phyloP scores from a whole-genome alignment of 768 basidiomycete species.

The Mycena pura region DNA sequence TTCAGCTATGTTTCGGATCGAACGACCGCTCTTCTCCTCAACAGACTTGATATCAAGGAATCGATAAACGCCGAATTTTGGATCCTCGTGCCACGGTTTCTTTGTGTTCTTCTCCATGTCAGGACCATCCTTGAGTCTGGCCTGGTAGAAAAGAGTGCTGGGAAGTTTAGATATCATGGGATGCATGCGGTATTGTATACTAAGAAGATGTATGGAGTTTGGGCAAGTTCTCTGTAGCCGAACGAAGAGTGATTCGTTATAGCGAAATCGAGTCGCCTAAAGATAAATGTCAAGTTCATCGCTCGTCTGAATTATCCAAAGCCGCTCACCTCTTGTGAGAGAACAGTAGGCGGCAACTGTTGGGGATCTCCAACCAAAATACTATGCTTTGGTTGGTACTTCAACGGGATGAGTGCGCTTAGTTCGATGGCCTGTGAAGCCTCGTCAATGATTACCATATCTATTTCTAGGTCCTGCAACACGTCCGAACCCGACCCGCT shows the following conservation, averaged over 20 bases:
- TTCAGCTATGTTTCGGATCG: slow-evolving; percentile 79
- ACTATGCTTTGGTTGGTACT: slow-evolving; percentile 81
- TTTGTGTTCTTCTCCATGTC: slow-evolving; percentile 84
- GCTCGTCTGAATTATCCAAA: neutral
- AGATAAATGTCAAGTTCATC: neutral
- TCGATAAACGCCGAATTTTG: slow-evolving; percentile 83
- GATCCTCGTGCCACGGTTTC: slow-evolving; percentile 84
- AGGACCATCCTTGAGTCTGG: slow-evolving; percentile 83
- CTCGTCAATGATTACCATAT: slow-evolving; percentile 97
- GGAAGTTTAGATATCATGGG: slow-evolving; percentile 93
- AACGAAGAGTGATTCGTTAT: slow-evolving; percentile 93
- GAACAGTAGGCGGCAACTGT: slow-evolving; percentile 91
- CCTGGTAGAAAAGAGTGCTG: slow-evolving; percentile 86
- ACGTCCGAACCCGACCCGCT: slow-evolving; percentile 93
- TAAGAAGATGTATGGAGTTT: slow-evolving; percentile 89
- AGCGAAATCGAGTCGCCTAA: slow-evolving; percentile 72
- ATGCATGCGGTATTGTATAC: slow-evolving; percentile 99
- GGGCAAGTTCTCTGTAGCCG: slow-evolving; percentile 81
- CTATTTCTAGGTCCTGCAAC: slow-evolving; percentile 85
- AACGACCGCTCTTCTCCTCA: slow-evolving; percentile 73
- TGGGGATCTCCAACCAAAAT: slow-evolving; percentile 96
- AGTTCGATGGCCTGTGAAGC: slow-evolving; percentile 97
- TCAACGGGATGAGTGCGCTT: slow-evolving; percentile 93
- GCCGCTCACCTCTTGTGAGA: slow-evolving; percentile 51
- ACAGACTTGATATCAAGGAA: slow-evolving; percentile 86